Evolutionary conservation across 73 alveolate species (phyloP).

Genomic region (Effrenium voratum): DNA sequence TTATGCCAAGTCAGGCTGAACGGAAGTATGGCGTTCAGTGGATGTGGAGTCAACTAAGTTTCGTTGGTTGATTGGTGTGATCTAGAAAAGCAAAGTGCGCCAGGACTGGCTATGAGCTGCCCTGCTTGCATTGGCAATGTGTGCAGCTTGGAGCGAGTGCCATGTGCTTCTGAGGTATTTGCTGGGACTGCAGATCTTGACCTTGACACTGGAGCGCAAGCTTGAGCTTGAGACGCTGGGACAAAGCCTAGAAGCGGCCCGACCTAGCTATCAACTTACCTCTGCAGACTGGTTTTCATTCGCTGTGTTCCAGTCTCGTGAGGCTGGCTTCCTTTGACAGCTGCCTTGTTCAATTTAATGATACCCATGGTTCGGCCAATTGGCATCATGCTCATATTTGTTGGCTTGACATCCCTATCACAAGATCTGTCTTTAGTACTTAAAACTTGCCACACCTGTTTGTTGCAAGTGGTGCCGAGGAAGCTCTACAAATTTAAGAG

Average conservation of each 20-base stretch:
- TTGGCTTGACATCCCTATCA: too few species aligned
- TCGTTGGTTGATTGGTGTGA: neutral
- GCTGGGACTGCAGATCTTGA: conserved; percentile 75
- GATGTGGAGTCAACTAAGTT: neutral
- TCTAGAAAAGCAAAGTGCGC: neutral
- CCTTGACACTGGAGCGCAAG: conserved; percentile 70
- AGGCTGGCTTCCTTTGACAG: neutral
- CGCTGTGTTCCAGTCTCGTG: neutral
- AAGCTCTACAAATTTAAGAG: conserved; percentile 61
- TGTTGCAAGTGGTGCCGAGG: too few species aligned
- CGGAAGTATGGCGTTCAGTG: neutral
- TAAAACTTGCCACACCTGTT: neutral
- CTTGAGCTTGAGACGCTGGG: conserved; percentile 56
- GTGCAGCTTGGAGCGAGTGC: neutral
- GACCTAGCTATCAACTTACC: neutral
- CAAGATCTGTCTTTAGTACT: neutral
- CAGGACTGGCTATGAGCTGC: conserved; percentile 74
- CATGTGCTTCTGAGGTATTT: neutral
- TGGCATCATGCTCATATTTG: too few species aligned
- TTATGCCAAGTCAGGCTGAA: neutral
- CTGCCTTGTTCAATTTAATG: too few species aligned
- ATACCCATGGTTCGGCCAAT: too few species aligned
- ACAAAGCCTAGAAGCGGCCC: neutral
- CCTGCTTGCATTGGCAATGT: neutral
- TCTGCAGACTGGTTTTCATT: neutral